Evolutionary conservation across 352 stramenopile species (phyloP).

Genomic region (Phytophthora tentaculata): DNA sequence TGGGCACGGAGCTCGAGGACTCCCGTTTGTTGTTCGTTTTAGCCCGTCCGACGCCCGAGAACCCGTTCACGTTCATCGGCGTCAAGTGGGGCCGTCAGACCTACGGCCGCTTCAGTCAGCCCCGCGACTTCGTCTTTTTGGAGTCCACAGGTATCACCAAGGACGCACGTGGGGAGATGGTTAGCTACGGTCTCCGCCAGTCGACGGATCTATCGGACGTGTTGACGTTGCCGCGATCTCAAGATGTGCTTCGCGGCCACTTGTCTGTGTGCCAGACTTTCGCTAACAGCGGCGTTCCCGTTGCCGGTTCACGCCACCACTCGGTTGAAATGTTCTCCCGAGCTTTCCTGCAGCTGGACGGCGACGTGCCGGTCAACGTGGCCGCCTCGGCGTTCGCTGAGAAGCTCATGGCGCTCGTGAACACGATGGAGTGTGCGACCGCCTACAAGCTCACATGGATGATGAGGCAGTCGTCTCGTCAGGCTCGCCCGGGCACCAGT

Average conservation of each 20-base stretch:
- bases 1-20: conserved; percentile 46
- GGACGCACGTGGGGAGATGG: conserved; percentile 34
- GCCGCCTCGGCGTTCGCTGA: conserved; percentile 35
- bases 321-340: conserved; percentile 52
- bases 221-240: conserved; percentile 34
- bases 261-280: conserved; percentile 50
- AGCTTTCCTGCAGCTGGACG: conserved; percentile 45
- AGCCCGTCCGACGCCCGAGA: conserved; percentile 30
- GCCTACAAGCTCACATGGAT: conserved; percentile 55
- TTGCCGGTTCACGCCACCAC: conserved; percentile 30
- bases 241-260: conserved; percentile 40
- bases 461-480: conserved; percentile 34
- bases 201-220: conserved; percentile 39
- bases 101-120: conserved; percentile 45
- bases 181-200: conserved; percentile 47
- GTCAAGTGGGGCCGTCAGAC: conserved; percentile 54
- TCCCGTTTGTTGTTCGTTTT: conserved; percentile 46
- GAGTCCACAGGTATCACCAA: conserved; percentile 48
- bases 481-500: conserved; percentile 19
- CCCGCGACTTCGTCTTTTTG: conserved; percentile 58
- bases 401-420: conserved; percentile 41
- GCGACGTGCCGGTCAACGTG: conserved; percentile 45
- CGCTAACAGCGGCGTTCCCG: conserved; percentile 26
- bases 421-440: conserved; percentile 46
- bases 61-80: conserved; percentile 54